Percentiles rank a stretch among this genome's conserved stretches.
Conservation (phyloP, 2,329 filamentous ascomycete species). For the Phyllachora maydis region DNA sequence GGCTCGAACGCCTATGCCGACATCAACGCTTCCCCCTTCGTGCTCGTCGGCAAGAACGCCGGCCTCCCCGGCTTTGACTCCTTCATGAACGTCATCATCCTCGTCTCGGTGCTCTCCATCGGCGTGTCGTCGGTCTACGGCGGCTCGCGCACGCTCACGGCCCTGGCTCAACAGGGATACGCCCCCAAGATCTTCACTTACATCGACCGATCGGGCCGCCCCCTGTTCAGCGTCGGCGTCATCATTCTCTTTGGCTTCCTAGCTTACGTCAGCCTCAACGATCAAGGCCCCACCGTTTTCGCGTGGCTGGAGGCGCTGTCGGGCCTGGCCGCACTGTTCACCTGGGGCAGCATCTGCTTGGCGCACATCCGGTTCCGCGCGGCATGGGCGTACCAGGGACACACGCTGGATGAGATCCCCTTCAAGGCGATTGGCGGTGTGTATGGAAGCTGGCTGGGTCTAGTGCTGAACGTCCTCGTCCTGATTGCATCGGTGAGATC, state of each 20-base stretch:
- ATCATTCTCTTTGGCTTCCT: constrained; percentile 24
- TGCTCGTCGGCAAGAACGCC: constrained; percentile 24
- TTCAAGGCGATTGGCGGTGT: constrained; percentile 40
- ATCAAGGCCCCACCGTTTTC: constrained; percentile 29
- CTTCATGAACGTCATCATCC: constrained; percentile 32
- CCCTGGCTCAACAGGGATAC: constrained; percentile 33
- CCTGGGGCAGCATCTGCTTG: constrained; percentile 44
- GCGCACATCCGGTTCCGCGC: constrained; percentile 46
- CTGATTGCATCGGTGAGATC: no score
- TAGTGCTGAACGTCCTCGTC: constrained; percentile 31
- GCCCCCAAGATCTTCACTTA: constrained; percentile 31
- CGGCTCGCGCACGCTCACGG: constrained; percentile 31
- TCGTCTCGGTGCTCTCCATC: constrained; percentile 30
- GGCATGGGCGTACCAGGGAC: constrained; percentile 37
- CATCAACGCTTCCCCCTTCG: constrained; percentile 24
- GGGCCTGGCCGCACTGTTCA: constrained; percentile 40
- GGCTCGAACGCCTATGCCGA: constrained; percentile 20
- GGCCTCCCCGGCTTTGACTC: constrained; percentile 23
- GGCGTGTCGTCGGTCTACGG: constrained; percentile 33
- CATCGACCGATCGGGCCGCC: constrained; percentile 30
- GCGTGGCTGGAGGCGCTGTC: constrained; percentile 45
- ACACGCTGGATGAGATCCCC: constrained; percentile 40
- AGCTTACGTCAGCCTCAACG: constrained; percentile 22
- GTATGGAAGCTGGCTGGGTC: constrained; percentile 39
- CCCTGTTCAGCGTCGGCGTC: constrained; percentile 21